Conservation (phyloP, 768 basidiomycete genomes). For the Phlebiopsis flavidoalba region DNA sequence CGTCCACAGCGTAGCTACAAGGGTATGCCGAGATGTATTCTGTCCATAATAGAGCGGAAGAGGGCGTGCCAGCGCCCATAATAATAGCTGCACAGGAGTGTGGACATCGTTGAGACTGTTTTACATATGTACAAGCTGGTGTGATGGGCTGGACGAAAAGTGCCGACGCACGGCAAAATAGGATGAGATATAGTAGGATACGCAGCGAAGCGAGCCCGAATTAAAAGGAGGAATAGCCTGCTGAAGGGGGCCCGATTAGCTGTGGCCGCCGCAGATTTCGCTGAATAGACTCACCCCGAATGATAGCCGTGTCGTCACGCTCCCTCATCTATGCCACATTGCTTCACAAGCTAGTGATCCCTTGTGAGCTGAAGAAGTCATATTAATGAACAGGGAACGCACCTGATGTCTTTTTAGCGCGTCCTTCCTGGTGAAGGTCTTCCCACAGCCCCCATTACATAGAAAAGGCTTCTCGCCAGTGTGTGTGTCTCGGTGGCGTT, state of each 20-base stretch:
- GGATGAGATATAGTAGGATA: slow-evolving; percentile 6
- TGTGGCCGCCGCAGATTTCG: background rate
- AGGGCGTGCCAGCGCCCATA: background rate
- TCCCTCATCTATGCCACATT: slow-evolving; percentile 67
- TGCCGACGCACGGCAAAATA: slow-evolving; percentile 3
- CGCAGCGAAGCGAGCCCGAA: background rate
- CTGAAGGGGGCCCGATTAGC: background rate
- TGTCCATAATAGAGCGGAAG: background rate
- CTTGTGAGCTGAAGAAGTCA: slow-evolving; percentile 5
- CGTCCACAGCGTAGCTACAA: background rate
- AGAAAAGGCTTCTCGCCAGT: slow-evolving; percentile 81
- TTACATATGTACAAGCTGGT: slow-evolving; percentile 12
- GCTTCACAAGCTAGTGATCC: slow-evolving; percentile 57
- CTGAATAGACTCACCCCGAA: background rate
- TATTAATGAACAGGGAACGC: slow-evolving; percentile 15
- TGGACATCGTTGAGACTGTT: slow-evolving; percentile 5
- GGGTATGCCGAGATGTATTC: background rate
- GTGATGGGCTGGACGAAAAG: background rate
- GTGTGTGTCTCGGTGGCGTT: slow-evolving; percentile 80
- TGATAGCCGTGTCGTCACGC: slow-evolving; percentile 9
- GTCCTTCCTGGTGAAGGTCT: slow-evolving; percentile 85
- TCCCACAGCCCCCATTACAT: slow-evolving; percentile 81
- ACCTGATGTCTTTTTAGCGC: slow-evolving; percentile 85
- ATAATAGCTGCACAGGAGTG: background rate
- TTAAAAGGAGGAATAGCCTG: slow-evolving; percentile 14